phyloP scores from a whole-genome alignment of 2,329 filamentous ascomycete genomes.

The Venturia nashicola region DNA sequence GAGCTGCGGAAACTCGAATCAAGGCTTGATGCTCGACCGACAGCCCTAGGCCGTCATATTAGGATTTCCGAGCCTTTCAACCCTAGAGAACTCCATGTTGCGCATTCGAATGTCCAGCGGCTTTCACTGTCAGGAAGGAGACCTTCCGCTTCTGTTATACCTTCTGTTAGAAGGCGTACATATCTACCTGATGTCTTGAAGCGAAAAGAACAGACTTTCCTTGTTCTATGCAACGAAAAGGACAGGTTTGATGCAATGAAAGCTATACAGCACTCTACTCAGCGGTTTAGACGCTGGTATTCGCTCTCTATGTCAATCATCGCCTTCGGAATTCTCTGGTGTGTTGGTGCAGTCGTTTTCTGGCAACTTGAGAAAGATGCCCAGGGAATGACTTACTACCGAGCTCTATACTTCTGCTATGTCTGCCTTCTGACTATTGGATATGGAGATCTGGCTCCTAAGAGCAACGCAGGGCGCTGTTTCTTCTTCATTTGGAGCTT shows the following conservation, averaged over 20 bases:
- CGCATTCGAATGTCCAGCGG: not conserved
- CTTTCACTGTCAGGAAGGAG: not conserved
- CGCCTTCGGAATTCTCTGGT: conserved; percentile 66
- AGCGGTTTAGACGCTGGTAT: conserved; percentile 59
- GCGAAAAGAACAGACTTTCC: conserved; percentile 28
- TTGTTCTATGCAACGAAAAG: conserved; percentile 46
- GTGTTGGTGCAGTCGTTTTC: conserved; percentile 68
- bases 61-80: conserved; percentile 8
- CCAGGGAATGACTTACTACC: conserved; percentile 58
- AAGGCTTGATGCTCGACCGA: conserved; percentile 12
- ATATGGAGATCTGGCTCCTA: conserved; percentile 68
- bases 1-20: conserved; percentile 30
- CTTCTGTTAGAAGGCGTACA: not conserved
- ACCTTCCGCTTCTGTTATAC: not conserved
- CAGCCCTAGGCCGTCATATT: not conserved
- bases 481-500: conserved; percentile 94
- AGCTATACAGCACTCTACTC: conserved; percentile 56
- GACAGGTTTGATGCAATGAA: conserved; percentile 73
- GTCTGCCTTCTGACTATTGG: conserved; percentile 74
- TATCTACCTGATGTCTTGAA: conserved; percentile 3
- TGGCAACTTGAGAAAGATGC: conserved; percentile 43
- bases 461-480: conserved; percentile 64
- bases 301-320: conserved; percentile 55
- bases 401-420: conserved; percentile 77
- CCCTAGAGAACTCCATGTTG: not conserved